phyloP scores from a whole-genome alignment of 306 rosid genomes.

The Pyrus communis region DNA sequence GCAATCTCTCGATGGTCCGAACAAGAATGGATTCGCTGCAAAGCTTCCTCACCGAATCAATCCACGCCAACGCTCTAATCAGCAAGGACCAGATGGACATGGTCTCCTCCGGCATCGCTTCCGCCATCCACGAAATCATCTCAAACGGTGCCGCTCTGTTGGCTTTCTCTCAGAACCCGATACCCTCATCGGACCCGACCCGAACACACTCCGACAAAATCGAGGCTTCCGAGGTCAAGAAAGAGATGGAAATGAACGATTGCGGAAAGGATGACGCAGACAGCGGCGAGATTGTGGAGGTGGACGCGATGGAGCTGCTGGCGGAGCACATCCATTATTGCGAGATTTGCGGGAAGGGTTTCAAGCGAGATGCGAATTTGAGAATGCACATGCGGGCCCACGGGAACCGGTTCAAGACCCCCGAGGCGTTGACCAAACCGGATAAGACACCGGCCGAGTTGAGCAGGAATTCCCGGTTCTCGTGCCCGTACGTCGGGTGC shows the following conservation, averaged over 20 bases:
- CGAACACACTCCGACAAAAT: background rate
- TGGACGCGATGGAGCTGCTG: conserved; percentile 66
- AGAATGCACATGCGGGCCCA: conserved; percentile 97
- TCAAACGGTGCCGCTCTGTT: conserved; percentile 57
- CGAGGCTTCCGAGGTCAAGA: background rate
- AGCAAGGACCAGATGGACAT: conserved; percentile 29
- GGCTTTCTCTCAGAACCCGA: conserved; percentile 20
- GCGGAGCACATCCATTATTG: conserved; percentile 79
- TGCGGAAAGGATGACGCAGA: conserved; percentile 7
- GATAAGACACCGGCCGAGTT: background rate
- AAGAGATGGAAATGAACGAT: conserved; percentile 7
- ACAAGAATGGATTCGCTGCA: conserved; percentile 50
- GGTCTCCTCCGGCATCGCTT: conserved; percentile 55
- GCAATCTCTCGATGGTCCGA: conserved; percentile 48
- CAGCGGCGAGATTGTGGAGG: conserved; percentile 53
- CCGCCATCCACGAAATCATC: conserved; percentile 46
- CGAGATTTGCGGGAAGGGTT: conserved; percentile 89
- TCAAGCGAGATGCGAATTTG: conserved; percentile 85
- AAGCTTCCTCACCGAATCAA: conserved; percentile 43
- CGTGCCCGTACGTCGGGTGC: conserved; percentile 76
- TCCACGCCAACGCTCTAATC: conserved; percentile 29
- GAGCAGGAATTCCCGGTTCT: conserved; percentile 30
- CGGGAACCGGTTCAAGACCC: conserved; percentile 71
- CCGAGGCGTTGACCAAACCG: conserved; percentile 66
- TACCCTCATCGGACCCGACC: background rate